Evolutionary conservation across 805 yeast species (phyloP).

Genomic region (Ogataea glucozyma): DNA sequence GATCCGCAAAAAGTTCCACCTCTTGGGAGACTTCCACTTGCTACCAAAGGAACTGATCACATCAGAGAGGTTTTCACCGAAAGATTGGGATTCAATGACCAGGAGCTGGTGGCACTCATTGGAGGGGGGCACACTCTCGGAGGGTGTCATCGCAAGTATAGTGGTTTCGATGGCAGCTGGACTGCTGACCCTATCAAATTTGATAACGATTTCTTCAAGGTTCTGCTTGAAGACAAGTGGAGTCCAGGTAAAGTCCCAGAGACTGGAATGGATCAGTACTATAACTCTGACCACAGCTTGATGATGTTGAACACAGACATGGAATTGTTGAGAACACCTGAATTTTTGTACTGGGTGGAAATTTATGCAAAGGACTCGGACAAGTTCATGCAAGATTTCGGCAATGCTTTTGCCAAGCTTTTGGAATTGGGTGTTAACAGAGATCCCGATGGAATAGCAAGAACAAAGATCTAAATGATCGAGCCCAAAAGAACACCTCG

Average conservation of each 20-base stretch:
- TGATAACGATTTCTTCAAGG: conserved; percentile 44
- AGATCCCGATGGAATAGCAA: conserved; percentile 35
- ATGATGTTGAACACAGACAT: conserved; percentile 90
- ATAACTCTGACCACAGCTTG: conserved; percentile 40
- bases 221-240: conserved; percentile 53
- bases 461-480: conserved; percentile 10
- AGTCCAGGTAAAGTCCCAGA: conserved; percentile 39
- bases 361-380: conserved; percentile 67
- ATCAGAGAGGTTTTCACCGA: conserved; percentile 58
- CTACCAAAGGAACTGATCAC: conserved; percentile 62
- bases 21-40: conserved; percentile 76
- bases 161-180: conserved; percentile 55
- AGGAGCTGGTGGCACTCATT: conserved; percentile 70
- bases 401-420: conserved; percentile 65
- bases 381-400: conserved; percentile 62
- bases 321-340: conserved; percentile 59
- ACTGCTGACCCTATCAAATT: conserved; percentile 42
- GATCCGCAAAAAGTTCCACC: conserved; percentile 55
- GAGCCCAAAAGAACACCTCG: neutral
- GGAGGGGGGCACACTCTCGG: conserved; percentile 83
- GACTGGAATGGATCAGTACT: conserved; percentile 43
- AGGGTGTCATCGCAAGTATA: conserved; percentile 61
- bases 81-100: conserved; percentile 67
- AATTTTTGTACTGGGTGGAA: conserved; percentile 61
- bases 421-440: conserved; percentile 46